A percentile compares a stretch with the other conserved stretches of the same genome.
These are phyloP conservation scores for Umbelopsis sp. DNA, from an alignment of 371 early-diverging fungal species.

Conservation along the genomic window DNA sequence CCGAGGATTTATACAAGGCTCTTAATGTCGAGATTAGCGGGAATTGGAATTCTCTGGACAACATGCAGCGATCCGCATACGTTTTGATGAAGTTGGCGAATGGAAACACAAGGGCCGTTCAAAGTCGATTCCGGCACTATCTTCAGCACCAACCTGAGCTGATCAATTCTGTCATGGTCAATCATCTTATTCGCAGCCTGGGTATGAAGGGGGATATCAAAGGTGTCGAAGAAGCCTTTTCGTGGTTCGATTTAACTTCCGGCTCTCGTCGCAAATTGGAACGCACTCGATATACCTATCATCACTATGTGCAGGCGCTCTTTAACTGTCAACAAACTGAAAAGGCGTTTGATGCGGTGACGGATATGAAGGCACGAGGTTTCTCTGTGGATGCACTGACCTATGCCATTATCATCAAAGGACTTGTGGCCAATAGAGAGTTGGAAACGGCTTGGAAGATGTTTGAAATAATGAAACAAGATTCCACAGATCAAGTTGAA, in stretches of 20 bases:
- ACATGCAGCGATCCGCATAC: constrained; percentile 4
- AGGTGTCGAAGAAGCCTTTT: constrained; percentile 28
- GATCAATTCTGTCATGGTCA: constrained; percentile 45
- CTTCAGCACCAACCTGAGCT: not conserved
- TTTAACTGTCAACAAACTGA: constrained; percentile 36
- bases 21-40: not conserved
- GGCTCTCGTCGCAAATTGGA: not conserved
- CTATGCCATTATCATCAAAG: constrained; percentile 48
- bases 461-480: constrained; percentile 33
- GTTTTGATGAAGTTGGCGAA: constrained; percentile 3
- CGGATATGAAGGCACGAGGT: constrained; percentile 31
- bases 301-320: constrained; percentile 36
- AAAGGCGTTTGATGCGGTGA: constrained; percentile 8
- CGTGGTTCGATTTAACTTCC: constrained; percentile 16
- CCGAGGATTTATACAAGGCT: not conserved
- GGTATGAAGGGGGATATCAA: constrained; percentile 27
- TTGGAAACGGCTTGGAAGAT: constrained; percentile 40
- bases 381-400: constrained; percentile 32
- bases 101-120: not conserved
- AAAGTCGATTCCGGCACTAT: constrained; percentile 1
- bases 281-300: constrained; percentile 17
- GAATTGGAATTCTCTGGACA: not conserved
- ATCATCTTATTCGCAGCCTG: constrained; percentile 39
- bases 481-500: constrained; percentile 27
- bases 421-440: constrained; percentile 43